Conservation (phyloP, 176 grass and related monocot genomes). For the Oryza officinalis region DNA sequence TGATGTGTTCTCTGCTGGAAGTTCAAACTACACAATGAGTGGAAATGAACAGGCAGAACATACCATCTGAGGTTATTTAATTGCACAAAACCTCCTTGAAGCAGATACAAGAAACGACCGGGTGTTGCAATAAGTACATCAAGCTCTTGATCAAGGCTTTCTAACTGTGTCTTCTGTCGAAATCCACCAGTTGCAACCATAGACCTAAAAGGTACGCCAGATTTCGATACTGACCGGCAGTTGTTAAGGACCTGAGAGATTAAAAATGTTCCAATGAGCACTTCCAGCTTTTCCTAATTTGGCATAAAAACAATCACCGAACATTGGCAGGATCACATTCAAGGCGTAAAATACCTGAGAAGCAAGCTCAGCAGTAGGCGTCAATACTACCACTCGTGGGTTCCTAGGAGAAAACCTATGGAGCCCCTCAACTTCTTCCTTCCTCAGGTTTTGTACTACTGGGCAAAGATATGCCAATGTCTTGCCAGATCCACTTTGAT, state of each 20-base stretch:
- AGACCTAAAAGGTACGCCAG: slow-evolving; percentile 83
- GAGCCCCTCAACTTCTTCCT: slow-evolving; percentile 65
- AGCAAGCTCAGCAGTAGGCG: slow-evolving; percentile 88
- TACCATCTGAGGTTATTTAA: slow-evolving; percentile 85
- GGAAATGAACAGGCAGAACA: not conserved
- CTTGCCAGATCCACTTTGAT: slow-evolving; percentile 97
- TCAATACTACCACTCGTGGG: slow-evolving; percentile 76
- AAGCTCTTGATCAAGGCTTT: slow-evolving; percentile 79
- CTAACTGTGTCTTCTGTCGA: slow-evolving; percentile 84
- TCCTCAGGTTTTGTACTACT: slow-evolving; percentile 71
- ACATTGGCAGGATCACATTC: not conserved
- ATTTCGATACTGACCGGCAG: slow-evolving; percentile 76
- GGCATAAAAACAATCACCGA: not conserved
- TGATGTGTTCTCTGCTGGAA: not conserved
- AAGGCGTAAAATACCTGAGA: slow-evolving; percentile 58
- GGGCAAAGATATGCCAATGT: slow-evolving; percentile 87
- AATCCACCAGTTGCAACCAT: slow-evolving; percentile 94
- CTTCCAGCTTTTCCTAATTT: not conserved
- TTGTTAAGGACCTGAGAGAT: slow-evolving; percentile 75
- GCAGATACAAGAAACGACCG: slow-evolving; percentile 81
- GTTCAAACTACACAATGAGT: not conserved
- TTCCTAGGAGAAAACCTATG: slow-evolving; percentile 62
- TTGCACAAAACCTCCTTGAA: slow-evolving; percentile 79
- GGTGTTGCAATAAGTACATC: slow-evolving; percentile 92
- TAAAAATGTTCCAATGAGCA: not conserved